These are phyloP conservation scores for Hanseniaspora meyeri DNA, from an alignment of 805 yeast genomes.

Conservation along the genomic window DNA sequence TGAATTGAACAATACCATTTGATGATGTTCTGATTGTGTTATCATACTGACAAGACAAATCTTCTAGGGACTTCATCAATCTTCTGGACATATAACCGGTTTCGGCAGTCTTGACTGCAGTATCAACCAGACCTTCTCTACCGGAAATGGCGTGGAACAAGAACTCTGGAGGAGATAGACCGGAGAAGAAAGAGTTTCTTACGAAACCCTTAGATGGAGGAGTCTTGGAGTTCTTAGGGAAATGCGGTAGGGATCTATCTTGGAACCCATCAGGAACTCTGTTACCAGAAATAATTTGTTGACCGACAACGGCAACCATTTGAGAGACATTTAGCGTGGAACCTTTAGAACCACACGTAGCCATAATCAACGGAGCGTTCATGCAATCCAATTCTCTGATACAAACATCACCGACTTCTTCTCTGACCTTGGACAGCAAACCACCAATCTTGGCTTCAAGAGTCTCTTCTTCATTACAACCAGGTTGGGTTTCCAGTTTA, in stretches of 20 bases:
- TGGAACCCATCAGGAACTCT: constrained; percentile 99
- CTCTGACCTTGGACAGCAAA: constrained; percentile 88
- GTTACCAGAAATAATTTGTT: constrained; percentile 94
- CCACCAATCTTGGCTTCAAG: constrained; percentile 97
- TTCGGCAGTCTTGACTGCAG: constrained; percentile 98
- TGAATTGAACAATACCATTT: constrained; percentile 93
- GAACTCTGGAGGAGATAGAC: constrained; percentile 92
- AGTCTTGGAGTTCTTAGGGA: constrained; percentile 86
- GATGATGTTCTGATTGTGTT: constrained; percentile 89
- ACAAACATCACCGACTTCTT: constrained; percentile 97
- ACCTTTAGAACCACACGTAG: constrained; percentile 98
- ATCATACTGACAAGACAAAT: constrained; percentile 85
- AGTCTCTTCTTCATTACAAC: constrained; percentile 97
- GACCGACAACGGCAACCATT: constrained; percentile 99
- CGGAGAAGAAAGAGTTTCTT: constrained; percentile 86
- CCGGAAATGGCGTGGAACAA: constrained; percentile 98
- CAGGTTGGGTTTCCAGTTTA: constrained; percentile 93
- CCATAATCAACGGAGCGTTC: constrained; percentile 96
- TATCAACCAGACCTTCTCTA: constrained; percentile 97
- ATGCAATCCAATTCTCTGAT: constrained; percentile 77
- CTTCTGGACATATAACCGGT: constrained; percentile 98
- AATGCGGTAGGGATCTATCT: constrained; percentile 95
- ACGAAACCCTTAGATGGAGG: constrained; percentile 98
- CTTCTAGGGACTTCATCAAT: constrained; percentile 94
- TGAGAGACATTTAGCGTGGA: constrained; percentile 95